Evolutionary conservation across 108 stramenopile species (phyloP).

Genomic region (Heterococcus sp.): DNA sequence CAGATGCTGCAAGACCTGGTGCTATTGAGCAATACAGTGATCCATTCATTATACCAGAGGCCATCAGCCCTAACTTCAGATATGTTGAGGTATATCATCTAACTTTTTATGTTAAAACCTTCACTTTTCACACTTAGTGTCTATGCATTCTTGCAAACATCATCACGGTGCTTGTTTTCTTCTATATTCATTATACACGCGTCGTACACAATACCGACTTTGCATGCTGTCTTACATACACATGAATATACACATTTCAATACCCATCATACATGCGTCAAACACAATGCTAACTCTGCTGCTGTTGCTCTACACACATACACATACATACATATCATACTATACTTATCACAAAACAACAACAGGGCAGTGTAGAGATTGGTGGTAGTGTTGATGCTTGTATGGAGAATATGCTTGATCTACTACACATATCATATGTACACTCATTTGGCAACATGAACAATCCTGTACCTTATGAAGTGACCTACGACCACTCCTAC

Average conservation of each 20-base stretch:
- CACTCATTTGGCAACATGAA: constrained; percentile 48
- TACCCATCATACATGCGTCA: too few relatives aligned
- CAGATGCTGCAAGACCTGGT: constrained; percentile 29
- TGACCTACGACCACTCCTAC: constrained; percentile 17
- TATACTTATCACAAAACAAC: too few relatives aligned
- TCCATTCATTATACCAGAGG: constrained; percentile 32
- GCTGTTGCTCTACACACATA: too few relatives aligned
- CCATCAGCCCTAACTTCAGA: constrained; percentile 7
- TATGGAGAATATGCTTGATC: constrained; percentile 49
- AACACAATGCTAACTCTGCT: too few relatives aligned
- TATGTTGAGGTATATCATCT: background rate
- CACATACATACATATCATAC: too few relatives aligned
- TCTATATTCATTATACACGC: too few relatives aligned
- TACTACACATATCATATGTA: constrained; percentile 47
- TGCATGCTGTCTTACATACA: too few relatives aligned
- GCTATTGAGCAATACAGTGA: constrained; percentile 30
- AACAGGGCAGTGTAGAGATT: constrained; percentile 28
- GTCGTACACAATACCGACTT: too few relatives aligned
- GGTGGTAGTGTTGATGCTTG: constrained; percentile 16
- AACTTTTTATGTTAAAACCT: background rate
- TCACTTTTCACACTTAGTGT: too few relatives aligned
- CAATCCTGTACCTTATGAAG: constrained; percentile 30
- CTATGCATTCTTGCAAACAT: too few relatives aligned
- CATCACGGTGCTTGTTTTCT: too few relatives aligned
- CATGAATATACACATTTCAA: too few relatives aligned